Percentiles rank a stretch among this genome's conserved stretches.
Evolutionary conservation across 371 early-diverging fungal species (phyloP).

Genomic region (Hamiltosporidium tvaerminnensis): DNA sequence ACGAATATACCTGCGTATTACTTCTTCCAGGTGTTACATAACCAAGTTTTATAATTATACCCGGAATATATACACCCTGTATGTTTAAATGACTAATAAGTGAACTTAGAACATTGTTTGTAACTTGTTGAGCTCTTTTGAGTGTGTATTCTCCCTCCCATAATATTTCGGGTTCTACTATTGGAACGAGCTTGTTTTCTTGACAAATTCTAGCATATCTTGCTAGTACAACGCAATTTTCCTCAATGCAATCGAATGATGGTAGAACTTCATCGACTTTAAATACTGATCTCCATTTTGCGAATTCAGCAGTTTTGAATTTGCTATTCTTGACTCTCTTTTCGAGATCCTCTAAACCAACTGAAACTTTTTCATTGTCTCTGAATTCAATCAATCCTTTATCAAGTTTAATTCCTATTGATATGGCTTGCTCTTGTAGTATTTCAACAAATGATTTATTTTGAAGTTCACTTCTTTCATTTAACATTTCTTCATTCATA

Average conservation of each 20-base stretch:
- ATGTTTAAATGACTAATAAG: conserved; percentile 39
- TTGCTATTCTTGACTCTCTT: conserved; percentile 17
- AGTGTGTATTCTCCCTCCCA: conserved; percentile 40
- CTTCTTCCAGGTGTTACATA: conserved; percentile 45
- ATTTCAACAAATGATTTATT: conserved; percentile 21
- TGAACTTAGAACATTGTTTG: conserved; percentile 37
- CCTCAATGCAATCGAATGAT: conserved; percentile 32
- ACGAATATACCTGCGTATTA: neutral
- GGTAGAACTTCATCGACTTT: conserved; percentile 23
- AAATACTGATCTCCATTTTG: conserved; percentile 54
- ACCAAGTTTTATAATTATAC: conserved; percentile 44
- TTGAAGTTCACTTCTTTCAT: conserved; percentile 11
- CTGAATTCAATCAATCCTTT: conserved; percentile 44
- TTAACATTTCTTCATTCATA: conserved; percentile 49
- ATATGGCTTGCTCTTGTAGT: conserved; percentile 26
- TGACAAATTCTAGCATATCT: conserved; percentile 49
- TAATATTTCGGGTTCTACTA: conserved; percentile 53
- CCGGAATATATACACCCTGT: conserved; percentile 45
- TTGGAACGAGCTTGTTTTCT: conserved; percentile 46
- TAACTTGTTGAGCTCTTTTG: conserved; percentile 18
- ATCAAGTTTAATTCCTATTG: conserved; percentile 50
- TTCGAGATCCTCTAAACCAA: conserved; percentile 47
- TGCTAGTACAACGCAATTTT: conserved; percentile 45
- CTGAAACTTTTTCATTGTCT: conserved; percentile 41
- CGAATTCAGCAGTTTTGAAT: conserved; percentile 36